These are phyloP conservation scores for Pharus latifolius DNA, from an alignment of 176 grass and related monocot genomes.

Conservation along the genomic window DNA sequence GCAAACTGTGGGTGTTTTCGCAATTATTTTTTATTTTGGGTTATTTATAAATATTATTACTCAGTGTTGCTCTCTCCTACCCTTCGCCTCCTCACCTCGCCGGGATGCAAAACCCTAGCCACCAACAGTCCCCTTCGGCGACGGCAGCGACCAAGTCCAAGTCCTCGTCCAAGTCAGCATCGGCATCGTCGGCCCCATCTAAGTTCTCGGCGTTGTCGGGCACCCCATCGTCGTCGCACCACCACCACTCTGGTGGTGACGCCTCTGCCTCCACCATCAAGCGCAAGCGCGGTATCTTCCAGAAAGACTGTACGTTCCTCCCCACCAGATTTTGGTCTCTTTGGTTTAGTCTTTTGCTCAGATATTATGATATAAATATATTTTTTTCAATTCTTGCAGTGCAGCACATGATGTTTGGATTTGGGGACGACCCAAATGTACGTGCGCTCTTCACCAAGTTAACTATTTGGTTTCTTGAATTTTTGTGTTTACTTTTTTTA, in stretches of 20 bases:
- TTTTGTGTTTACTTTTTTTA: not conserved
- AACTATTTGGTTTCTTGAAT: not conserved
- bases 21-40: too few species aligned
- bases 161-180: conserved; percentile 24
- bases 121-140: not conserved
- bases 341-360: not conserved
- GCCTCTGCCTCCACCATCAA: conserved; percentile 42
- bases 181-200: conserved; percentile 2
- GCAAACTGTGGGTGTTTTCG: too few species aligned
- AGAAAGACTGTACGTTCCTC: conserved; percentile 62
- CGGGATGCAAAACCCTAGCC: conserved; percentile 28
- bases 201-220: not conserved
- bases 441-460: not conserved
- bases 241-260: conserved; percentile 20
- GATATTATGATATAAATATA: not conserved
- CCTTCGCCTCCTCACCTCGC: not conserved
- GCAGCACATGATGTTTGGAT: conserved; percentile 99
- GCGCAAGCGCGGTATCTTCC: conserved; percentile 90
- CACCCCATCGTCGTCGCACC: not conserved
- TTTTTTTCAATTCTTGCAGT: conserved; percentile 35
- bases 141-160: conserved; percentile 10
- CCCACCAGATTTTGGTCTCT: not conserved
- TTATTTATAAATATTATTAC: too few species aligned
- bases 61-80: not conserved
- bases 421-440: conserved; percentile 92